Conservation (phyloP, 805 yeast species). For the Candida koratica region DNA sequence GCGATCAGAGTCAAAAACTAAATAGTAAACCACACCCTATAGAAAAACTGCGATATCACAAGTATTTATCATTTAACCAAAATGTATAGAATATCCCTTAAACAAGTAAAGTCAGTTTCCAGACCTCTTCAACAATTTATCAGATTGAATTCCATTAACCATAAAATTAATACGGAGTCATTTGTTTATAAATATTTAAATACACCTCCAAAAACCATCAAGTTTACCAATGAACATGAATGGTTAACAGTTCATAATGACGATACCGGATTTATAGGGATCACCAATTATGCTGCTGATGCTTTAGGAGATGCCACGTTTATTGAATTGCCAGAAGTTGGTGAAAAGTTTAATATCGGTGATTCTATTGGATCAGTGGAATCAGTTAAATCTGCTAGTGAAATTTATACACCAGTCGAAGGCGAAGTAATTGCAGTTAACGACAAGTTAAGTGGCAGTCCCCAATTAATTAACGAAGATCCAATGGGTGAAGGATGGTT, state of each 20-base stretch:
- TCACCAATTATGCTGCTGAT: conserved; percentile 91
- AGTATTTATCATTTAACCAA: neutral
- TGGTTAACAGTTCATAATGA: conserved; percentile 88
- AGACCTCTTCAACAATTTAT: conserved; percentile 8
- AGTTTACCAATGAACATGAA: conserved; percentile 88
- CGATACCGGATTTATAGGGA: conserved; percentile 80
- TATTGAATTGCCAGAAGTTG: conserved; percentile 82
- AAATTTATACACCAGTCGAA: conserved; percentile 81
- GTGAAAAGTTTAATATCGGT: conserved; percentile 57
- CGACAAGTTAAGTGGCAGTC: conserved; percentile 58
- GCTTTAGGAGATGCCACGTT: conserved; percentile 96
- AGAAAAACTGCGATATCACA: conserved; percentile 1
- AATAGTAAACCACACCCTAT: no score
- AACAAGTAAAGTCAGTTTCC: conserved; percentile 4
- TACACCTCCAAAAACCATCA: conserved; percentile 46
- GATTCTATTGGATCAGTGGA: conserved; percentile 92
- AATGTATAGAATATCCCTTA: conserved; percentile 4
- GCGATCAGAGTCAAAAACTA: neutral
- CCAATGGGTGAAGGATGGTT: conserved; percentile 96
- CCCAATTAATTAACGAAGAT: conserved; percentile 77
- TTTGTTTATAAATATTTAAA: conserved; percentile 36
- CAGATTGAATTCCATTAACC: conserved; percentile 29
- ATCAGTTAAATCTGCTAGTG: conserved; percentile 90
- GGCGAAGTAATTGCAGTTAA: conserved; percentile 77
- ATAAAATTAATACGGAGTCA: conserved; percentile 35